Evolutionary conservation across 2,329 filamentous ascomycete species (phyloP).

Genomic region (Pseudogymnoascus sp.): DNA sequence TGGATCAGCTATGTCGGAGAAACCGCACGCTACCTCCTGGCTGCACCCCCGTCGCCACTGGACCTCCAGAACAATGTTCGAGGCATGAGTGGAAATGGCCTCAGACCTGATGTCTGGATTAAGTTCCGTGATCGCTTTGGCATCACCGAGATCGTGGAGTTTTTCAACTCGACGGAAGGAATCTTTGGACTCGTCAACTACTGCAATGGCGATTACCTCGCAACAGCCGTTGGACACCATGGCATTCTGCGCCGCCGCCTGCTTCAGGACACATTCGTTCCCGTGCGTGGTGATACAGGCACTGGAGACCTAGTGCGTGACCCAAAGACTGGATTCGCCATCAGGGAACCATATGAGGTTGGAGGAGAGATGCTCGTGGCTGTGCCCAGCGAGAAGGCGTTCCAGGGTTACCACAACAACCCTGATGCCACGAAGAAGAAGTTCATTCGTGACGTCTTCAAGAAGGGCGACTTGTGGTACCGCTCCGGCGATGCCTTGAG

Average conservation of each 20-base stretch:
- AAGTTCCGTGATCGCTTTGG: constrained; percentile 57
- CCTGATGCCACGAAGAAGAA: constrained; percentile 59
- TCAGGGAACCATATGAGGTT: constrained; percentile 53
- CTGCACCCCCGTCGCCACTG: constrained; percentile 54
- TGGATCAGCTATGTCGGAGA: constrained; percentile 74
- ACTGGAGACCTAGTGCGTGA: constrained; percentile 61
- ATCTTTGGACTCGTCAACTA: constrained; percentile 55
- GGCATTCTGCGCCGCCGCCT: constrained; percentile 51
- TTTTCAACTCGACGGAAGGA: constrained; percentile 73
- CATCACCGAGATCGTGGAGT: constrained; percentile 58
- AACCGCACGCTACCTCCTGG: constrained; percentile 65
- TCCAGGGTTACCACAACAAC: constrained; percentile 64
- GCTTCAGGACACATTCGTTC: constrained; percentile 49
- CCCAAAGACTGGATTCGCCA: constrained; percentile 59
- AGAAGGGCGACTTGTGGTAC: constrained; percentile 61
- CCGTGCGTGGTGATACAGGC: constrained; percentile 61
- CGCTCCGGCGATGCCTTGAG: constrained; percentile 60
- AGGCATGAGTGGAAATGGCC: constrained; percentile 58
- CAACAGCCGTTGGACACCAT: constrained; percentile 62
- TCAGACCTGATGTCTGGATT: constrained; percentile 61
- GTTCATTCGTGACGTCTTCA: constrained; percentile 55
- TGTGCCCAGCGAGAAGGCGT: constrained; percentile 48
- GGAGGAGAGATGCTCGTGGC: constrained; percentile 71
- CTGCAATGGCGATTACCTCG: constrained; percentile 53
- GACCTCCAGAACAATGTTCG: constrained; percentile 52